A percentile compares a stretch with the other conserved stretches of the same genome.
Conservation (phyloP, 306 rosid species). For the Ochetophila trinervis region DNA sequence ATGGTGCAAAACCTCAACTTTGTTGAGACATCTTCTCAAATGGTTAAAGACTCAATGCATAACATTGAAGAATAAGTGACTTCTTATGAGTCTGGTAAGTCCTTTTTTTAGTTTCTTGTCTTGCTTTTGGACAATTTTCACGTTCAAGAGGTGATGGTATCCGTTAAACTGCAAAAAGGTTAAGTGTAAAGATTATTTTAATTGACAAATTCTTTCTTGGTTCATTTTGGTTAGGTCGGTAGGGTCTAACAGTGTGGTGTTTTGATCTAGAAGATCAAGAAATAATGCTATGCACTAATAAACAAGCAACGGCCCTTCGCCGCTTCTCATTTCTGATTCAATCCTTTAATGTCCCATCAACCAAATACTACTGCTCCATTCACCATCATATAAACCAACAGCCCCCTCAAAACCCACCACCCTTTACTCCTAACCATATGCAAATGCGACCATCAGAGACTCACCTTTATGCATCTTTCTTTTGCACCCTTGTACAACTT, state of each 20-base stretch:
- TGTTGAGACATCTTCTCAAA: constrained; percentile 32
- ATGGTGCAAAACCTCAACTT: constrained; percentile 48
- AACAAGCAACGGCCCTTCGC: not conserved
- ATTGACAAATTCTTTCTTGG: too few species aligned
- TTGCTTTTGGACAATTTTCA: not conserved
- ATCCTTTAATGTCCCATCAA: constrained; percentile 18
- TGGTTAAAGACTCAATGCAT: not conserved
- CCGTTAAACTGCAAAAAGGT: too few species aligned
- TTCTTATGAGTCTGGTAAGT: constrained; percentile 27
- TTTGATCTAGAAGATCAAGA: too few species aligned
- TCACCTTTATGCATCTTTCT: constrained; percentile 57
- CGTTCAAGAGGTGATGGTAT: too few species aligned
- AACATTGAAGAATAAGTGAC: constrained; percentile 11
- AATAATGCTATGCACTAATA: too few species aligned
- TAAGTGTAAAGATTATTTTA: too few species aligned
- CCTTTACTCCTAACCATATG: constrained; percentile 9
- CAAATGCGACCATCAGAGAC: constrained; percentile 30
- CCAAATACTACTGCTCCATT: constrained; percentile 19
- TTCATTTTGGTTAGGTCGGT: too few species aligned
- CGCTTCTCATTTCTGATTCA: constrained; percentile 1
- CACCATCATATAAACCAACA: constrained; percentile 15
- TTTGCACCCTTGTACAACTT: constrained; percentile 69
- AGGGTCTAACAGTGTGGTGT: too few species aligned
- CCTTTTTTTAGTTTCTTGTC: constrained; percentile 1
- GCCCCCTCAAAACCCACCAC: constrained; percentile 16